Base-by-base conservation (phyloP, 2,329 filamentous ascomycete species). In the Colletotrichum graminicola region DNA sequence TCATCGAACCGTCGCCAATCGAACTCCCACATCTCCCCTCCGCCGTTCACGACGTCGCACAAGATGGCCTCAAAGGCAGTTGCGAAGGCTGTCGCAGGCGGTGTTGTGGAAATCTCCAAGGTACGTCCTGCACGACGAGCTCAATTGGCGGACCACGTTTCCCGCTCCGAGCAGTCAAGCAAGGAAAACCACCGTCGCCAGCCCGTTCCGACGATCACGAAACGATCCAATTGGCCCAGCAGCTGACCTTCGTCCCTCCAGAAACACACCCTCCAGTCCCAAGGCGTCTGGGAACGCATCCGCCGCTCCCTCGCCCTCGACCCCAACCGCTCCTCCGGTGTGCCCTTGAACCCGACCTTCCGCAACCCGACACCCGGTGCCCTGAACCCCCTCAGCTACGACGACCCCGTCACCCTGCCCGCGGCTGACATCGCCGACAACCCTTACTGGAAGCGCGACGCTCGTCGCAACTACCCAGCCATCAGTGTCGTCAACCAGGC, bases 211-310 rank as follows among this genome's bases (percentile, higher is more conserved):
- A 69, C 65, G 61, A 60, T 65, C 61, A 62, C 62, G 57, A 51
- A 60, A 55, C 32, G 16, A 51, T 16, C 21, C 29, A 49, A 62
- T 47, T 26, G 43, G 47, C 29, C 26, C 32, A 36, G 34, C 12
- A 47, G 43, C 51, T 47, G 52, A 56, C 62, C 2, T n/a, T 12
- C 34, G 57, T 32, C 54, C 7, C 67, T 63, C 39, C 78, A 99
- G 95, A 98, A 98, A 93, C 95, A 99, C 85, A 97, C 95, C 45
- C 86, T 98, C 74, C 93, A 97, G 80, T 96, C 95, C 62, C 90
- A 88, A 49, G 96, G 96, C 51, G 85, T 98, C 82, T 98, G 94
- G 93, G 94, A 95, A 79, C 85, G 85, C 67, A 85, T 99, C 81
- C 94, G 95, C 81, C 90, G 91, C 76, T 80, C 92, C 76, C 83